Evolutionary conservation across 1,284 basidiomycete species (phyloP).

Genomic region (Tranzscheliella williamsii): DNA sequence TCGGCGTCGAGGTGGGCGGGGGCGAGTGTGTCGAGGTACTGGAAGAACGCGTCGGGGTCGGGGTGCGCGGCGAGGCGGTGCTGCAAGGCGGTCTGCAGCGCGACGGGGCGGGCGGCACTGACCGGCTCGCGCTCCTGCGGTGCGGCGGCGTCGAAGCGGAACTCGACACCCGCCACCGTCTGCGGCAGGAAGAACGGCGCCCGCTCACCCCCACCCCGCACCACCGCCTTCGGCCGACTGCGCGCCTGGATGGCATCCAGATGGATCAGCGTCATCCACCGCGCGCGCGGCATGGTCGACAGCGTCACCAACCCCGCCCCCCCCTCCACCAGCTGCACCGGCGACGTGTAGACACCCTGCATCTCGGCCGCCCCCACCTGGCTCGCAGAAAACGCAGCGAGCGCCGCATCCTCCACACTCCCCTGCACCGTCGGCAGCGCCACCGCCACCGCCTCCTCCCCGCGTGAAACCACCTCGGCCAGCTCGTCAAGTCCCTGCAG

Average conservation of each 20-base stretch:
- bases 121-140: conserved; percentile 5
- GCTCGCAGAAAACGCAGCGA: conserved; percentile 77
- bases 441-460: conserved; percentile 7
- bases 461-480: conserved; percentile 66
- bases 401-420: conserved; percentile 64
- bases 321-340: conserved; percentile 65
- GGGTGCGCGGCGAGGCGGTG: neutral
- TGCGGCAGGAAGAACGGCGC: conserved; percentile 91
- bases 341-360: conserved; percentile 45
- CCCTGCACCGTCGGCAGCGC: conserved; percentile 41
- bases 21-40: conserved; percentile 80
- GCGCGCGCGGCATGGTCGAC: conserved; percentile 84
- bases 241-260: conserved; percentile 87
- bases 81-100: neutral
- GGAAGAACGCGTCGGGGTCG: conserved; percentile 69
- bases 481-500: conserved; percentile 78
- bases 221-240: conserved; percentile 93
- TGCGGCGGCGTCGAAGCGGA: conserved; percentile 27
- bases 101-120: neutral
- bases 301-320: conserved; percentile 70
- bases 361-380: conserved; percentile 61
- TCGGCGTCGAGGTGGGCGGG: conserved; percentile 90
- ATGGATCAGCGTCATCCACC: conserved; percentile 95
- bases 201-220: conserved; percentile 77
- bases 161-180: conserved; percentile 30